phyloP scores from a whole-genome alignment of 2,329 filamentous ascomycete species.

The Elsinoe arachidis region DNA sequence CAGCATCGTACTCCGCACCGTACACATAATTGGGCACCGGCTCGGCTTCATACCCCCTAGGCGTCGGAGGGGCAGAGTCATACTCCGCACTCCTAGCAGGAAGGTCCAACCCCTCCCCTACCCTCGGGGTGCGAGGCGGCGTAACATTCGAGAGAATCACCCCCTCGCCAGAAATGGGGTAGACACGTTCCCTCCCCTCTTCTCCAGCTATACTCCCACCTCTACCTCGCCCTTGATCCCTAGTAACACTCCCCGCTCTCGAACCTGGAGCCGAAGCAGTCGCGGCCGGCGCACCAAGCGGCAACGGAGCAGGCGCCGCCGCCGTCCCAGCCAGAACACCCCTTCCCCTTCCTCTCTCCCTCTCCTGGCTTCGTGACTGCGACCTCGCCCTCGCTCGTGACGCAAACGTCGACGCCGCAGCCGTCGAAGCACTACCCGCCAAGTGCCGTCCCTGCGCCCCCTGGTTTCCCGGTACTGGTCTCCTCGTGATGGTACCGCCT shows the following conservation, averaged over 20 bases:
- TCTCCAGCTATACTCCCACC: too few relatives aligned
- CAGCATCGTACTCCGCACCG: not conserved
- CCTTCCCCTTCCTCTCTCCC: not conserved
- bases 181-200: not conserved
- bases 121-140: not conserved
- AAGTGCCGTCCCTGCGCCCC: too few relatives aligned
- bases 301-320: too few relatives aligned
- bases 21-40: not conserved
- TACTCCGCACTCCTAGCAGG: not conserved
- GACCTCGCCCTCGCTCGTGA: not conserved
- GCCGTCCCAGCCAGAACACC: not conserved
- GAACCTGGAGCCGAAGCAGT: not conserved
- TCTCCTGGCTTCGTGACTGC: not conserved
- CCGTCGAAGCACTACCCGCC: too few relatives aligned
- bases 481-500: too few relatives aligned
- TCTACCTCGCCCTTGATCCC: not conserved
- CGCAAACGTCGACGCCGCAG: not conserved
- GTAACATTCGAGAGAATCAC: not conserved
- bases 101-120: not conserved
- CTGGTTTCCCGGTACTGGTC: too few relatives aligned
- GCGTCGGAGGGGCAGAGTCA: not conserved
- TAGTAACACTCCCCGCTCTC: not conserved
- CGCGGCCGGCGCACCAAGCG: not conserved
- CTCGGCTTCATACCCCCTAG: not conserved
- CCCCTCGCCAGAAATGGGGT: not conserved